Evolutionary conservation across 2,329 filamentous ascomycete genomes (phyloP), one percentile per base, ranked within the genome.

Genomic region (Fusarium staphyleae): DNA sequence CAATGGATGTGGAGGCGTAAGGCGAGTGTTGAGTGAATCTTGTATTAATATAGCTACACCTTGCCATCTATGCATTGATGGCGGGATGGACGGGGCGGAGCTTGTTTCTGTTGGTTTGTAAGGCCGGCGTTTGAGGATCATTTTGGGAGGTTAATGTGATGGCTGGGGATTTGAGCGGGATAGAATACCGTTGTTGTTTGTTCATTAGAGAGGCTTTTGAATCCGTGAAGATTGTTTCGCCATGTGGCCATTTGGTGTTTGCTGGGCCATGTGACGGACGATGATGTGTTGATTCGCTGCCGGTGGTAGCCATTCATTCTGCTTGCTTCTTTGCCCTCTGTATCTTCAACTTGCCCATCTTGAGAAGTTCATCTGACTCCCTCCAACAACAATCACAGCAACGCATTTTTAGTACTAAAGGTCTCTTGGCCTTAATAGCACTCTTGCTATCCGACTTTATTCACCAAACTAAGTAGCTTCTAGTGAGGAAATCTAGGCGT

Each of bases 1-100:
- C 73, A 7, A 78, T 78, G 76, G 76, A 77, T 19, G 68, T 76
- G 29, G 75, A 77, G 57, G 43, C 69, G 18, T 74, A 61, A 65
- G 42, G n/a, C 34, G 33, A 43, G 15, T 32, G 34, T 48, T 18
- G 33, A 48, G 39, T 18, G 33, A 48, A 42, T 45, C 39, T 41
- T 62, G 65, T 65, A 68, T 47, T 47, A 66, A 45, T 62, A 64
- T 52, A 48, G 42, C 33, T 37, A 18, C 36, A 29, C 34, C 19
- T 22, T 37, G 46, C 12, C 33, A 40, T 32, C 39, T 22, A 33
- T 35, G 32, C 10, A 8, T 14, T 34, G 49, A 22, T 11, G 28
- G 30, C 39, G 22, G 36, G 33, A 18, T 15, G 30, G 44, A 34
- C 11, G 13, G 43, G n/a, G 11, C 33, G 35, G 26, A 28, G 22